These are phyloP conservation scores for Aspergillus bertholletiae DNA, from an alignment of 495 filamentous ascomycete species.

Conservation along the genomic window DNA sequence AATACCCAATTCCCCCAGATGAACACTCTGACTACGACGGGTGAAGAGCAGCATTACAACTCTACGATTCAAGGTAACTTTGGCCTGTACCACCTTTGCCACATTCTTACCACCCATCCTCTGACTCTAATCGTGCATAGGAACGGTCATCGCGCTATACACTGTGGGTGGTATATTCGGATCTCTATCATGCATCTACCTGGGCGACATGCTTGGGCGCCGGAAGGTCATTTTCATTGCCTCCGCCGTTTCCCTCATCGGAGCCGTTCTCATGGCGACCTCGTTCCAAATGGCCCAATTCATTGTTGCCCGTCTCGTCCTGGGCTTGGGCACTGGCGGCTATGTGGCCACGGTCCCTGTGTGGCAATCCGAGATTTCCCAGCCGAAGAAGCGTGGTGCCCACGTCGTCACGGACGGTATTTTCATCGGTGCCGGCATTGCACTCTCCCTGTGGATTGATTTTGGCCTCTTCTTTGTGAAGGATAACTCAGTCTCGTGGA, in stretches of 20 bases:
- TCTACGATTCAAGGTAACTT: conserved; percentile 39
- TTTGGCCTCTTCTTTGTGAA: conserved; percentile 53
- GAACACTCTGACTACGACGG: conserved; percentile 45
- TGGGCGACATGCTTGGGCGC: conserved; percentile 31
- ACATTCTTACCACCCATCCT: background rate
- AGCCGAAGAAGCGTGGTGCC: conserved; percentile 56
- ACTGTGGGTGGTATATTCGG: conserved; percentile 34
- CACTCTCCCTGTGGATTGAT: conserved; percentile 67
- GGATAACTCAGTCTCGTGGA: conserved; percentile 51
- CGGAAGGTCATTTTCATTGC: conserved; percentile 30
- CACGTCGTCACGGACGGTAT: conserved; percentile 65
- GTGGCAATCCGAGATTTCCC: conserved; percentile 61
- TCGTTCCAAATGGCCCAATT: conserved; percentile 32
- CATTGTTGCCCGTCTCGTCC: conserved; percentile 49
- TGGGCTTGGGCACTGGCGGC: conserved; percentile 61
- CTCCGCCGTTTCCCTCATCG: conserved; percentile 31
- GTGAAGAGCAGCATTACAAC: conserved; percentile 25
- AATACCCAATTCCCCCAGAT: conserved; percentile 47
- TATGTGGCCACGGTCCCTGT: conserved; percentile 62
- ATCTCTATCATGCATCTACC: conserved; percentile 27
- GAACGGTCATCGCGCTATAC: conserved; percentile 33
- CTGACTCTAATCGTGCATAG: conserved; percentile 9
- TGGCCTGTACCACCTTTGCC: background rate
- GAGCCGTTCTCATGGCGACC: conserved; percentile 42
- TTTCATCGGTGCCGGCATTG: conserved; percentile 62